Evolutionary conservation across 164 flowering plant genomes (phyloP).

Genomic region (Piper longum): DNA sequence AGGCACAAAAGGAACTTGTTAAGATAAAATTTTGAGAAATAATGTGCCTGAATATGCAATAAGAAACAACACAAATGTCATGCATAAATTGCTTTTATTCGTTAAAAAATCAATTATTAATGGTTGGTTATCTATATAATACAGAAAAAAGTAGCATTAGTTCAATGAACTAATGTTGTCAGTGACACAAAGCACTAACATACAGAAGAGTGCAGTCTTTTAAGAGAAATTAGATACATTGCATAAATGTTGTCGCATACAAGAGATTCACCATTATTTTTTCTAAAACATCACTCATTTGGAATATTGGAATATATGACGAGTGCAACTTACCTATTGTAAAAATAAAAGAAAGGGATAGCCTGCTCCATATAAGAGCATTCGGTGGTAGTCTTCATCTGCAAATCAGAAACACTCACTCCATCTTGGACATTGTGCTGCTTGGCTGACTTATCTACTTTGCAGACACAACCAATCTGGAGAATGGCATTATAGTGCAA

Average conservation of each 20-base stretch:
- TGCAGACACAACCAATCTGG: slow-evolving; percentile 95
- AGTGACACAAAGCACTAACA: too few species aligned
- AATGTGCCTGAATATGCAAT: neutral
- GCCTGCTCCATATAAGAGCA: slow-evolving; percentile 71
- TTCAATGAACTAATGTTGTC: too few species aligned
- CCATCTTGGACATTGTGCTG: slow-evolving; percentile 49
- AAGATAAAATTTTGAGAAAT: neutral
- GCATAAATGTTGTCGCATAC: too few species aligned
- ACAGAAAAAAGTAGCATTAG: too few species aligned
- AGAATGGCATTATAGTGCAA: slow-evolving; percentile 60
- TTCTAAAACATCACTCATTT: neutral
- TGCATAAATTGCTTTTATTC: too few species aligned
- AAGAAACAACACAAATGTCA: neutral
- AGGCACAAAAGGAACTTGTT: neutral
- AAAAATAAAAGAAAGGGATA: slow-evolving; percentile 76
- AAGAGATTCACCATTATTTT: too few species aligned
- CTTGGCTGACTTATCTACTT: slow-evolving; percentile 63
- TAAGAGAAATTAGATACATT: too few species aligned
- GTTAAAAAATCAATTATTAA: too few species aligned
- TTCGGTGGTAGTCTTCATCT: slow-evolving; percentile 98
- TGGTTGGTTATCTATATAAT: too few species aligned
- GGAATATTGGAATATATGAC: neutral
- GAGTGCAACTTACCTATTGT: slow-evolving; percentile 52
- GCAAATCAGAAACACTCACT: slow-evolving; percentile 72
- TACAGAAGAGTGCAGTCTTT: too few species aligned